A percentile compares a stretch with the other conserved stretches of the same genome.
These are phyloP conservation scores for Cercospora sp. DNA, from an alignment of 2,329 filamentous ascomycete genomes.

Conservation along the genomic window DNA sequence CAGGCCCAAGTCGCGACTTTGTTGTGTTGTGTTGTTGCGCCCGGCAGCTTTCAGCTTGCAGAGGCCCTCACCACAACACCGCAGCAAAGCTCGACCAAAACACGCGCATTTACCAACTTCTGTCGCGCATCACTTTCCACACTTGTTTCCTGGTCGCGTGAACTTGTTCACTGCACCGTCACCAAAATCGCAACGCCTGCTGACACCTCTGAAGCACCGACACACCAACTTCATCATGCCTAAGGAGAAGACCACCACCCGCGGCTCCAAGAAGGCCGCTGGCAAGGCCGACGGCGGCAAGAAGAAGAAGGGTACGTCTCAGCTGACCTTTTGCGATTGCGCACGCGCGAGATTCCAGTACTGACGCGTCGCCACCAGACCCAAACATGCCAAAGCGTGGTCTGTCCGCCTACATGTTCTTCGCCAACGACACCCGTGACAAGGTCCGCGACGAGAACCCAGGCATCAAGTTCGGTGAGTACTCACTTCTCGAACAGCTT, in stretches of 20 bases:
- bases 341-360: slow-evolving; percentile 7
- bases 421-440: slow-evolving; percentile 98
- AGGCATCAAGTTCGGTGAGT: slow-evolving; percentile 88
- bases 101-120: slow-evolving; percentile 14
- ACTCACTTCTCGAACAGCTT: neutral
- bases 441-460: slow-evolving; percentile 98
- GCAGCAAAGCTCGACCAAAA: slow-evolving; percentile 14
- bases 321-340: neutral
- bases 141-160: slow-evolving; percentile 19
- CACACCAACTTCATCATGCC: slow-evolving; percentile 57
- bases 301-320: slow-evolving; percentile 69
- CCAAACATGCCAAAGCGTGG: slow-evolving; percentile 98
- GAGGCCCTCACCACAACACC: slow-evolving; percentile 11
- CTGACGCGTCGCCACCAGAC: slow-evolving; percentile 56
- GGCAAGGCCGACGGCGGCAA: slow-evolving; percentile 54
- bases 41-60: slow-evolving; percentile 26
- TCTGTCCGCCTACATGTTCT: slow-evolving; percentile 99
- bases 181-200: slow-evolving; percentile 7
- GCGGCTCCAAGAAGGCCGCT: slow-evolving; percentile 56
- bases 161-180: slow-evolving; percentile 4
- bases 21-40: slow-evolving; percentile 28
- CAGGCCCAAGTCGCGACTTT: slow-evolving; percentile 22
- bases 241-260: slow-evolving; percentile 65
- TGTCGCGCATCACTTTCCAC: slow-evolving; percentile 15
- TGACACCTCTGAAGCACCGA: slow-evolving; percentile 18